Percentiles rank a stretch among this genome's conserved stretches.
Evolutionary conservation across 129 eudicot genomes (phyloP).

Genomic region (Pittosporum tobira): DNA sequence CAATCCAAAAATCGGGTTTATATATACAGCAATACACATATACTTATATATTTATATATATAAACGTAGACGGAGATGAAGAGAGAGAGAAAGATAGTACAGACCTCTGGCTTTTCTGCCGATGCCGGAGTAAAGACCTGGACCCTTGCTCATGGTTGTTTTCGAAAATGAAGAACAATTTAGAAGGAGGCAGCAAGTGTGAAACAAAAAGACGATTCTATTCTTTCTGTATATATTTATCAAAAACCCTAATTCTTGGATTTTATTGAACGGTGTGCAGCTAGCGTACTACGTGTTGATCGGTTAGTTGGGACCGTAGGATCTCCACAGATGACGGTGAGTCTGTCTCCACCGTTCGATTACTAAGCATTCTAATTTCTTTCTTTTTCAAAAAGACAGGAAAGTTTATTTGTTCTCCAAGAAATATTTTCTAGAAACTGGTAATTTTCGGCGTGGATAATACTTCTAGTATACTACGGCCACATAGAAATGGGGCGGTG

Average conservation of each 20-base stretch:
- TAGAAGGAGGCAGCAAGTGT: conserved; percentile 8
- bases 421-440: conserved; percentile 4
- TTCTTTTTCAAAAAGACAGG: background rate
- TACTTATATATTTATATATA: background rate
- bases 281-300: background rate
- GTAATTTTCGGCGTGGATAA: no score
- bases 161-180: conserved; percentile 10
- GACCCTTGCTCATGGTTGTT: conserved; percentile 66
- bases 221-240: conserved; percentile 26
- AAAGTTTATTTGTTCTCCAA: conserved; percentile 5
- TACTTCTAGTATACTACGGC: background rate
- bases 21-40: no score
- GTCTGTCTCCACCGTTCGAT: conserved; percentile 18
- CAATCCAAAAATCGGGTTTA: no score
- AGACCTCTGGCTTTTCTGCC: conserved; percentile 83
- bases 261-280: conserved; percentile 12
- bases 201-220: conserved; percentile 12
- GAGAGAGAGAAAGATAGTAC: background rate
- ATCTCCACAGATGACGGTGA: background rate
- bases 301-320: conserved; percentile 7
- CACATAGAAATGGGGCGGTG: no score
- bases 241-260: conserved; percentile 33
- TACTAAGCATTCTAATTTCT: background rate
- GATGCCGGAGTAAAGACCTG: conserved; percentile 78
- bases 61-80: background rate